These are phyloP conservation scores for Penicillium sp. DNA, from an alignment of 2,329 filamentous ascomycete genomes.

Conservation along the genomic window DNA sequence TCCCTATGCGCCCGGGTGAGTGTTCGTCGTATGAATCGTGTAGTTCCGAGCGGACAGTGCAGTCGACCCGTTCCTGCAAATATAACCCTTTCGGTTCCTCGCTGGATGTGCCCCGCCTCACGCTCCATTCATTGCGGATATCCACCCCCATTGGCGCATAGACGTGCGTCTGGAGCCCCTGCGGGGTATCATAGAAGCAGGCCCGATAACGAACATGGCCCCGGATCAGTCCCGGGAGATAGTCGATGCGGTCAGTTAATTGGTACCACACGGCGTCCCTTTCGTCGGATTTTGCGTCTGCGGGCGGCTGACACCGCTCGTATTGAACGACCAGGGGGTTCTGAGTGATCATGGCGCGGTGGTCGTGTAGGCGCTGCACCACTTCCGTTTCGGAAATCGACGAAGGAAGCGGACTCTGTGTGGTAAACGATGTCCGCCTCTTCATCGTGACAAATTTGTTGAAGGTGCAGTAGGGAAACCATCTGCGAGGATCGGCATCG, in stretches of 20 bases:
- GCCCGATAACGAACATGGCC: constrained; percentile 69
- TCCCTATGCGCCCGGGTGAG: constrained; percentile 67
- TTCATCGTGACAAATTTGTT: constrained; percentile 9
- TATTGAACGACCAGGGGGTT: constrained; percentile 75
- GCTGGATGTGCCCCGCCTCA: constrained; percentile 55
- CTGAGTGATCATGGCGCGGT: constrained; percentile 75
- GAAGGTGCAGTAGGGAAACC: neutral
- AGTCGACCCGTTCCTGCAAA: constrained; percentile 77
- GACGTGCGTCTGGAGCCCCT: constrained; percentile 73
- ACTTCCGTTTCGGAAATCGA: constrained; percentile 62
- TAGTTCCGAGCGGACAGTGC: constrained; percentile 70
- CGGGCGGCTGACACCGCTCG: constrained; percentile 61
- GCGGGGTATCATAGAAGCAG: constrained; percentile 68
- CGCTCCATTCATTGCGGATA: constrained; percentile 70
- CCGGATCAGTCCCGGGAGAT: constrained; percentile 58
- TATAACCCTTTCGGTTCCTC: constrained; percentile 70
- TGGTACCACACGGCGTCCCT: constrained; percentile 67
- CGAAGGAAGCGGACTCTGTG: constrained; percentile 19
- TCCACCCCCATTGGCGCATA: constrained; percentile 79
- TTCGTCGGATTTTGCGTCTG: constrained; percentile 64
- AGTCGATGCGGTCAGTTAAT: constrained; percentile 68
- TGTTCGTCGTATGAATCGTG: constrained; percentile 72
- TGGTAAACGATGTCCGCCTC: constrained; percentile 2
- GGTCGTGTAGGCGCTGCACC: constrained; percentile 66
- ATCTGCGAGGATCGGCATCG: neutral